Base-by-base conservation (phyloP, 139 green algal genomes). In the Chlorella sp. region DNA sequence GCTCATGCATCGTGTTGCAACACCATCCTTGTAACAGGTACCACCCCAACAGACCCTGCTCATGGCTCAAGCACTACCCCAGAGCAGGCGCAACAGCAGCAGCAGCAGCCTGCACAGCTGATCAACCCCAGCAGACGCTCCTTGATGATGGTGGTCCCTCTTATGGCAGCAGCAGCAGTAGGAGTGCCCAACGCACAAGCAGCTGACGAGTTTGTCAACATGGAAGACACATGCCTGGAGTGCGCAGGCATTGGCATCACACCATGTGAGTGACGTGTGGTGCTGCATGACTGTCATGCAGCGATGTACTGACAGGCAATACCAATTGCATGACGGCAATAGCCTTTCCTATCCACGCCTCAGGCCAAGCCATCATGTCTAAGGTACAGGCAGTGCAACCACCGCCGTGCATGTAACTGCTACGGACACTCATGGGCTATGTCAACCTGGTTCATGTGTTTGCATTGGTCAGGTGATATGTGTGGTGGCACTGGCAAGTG, bases 401-500 rank as follows among this genome's bases (percentile, higher is more conserved):
- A n/a, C n/a, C n/a, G n/a, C n/a, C n/a, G n/a, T n/a, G n/a, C n/a
- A n/a, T n/a, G n/a, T n/a, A n/a, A n/a, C n/a, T n/a, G n/a, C n/a
- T n/a, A n/a, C n/a, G n/a, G n/a, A n/a, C n/a, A n/a, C n/a, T n/a
- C n/a, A n/a, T n/a, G n/a, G n/a, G n/a, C n/a, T n/a, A n/a, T n/a
- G n/a, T n/a, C n/a, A n/a, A n/a, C n/a, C n/a, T n/a, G n/a, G n/a
- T n/a, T n/a, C n/a, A n/a, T n/a, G n/a, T n/a, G n/a, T n/a, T n/a
- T n/a, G n/a, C n/a, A n/a, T n/a, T n/a, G n/a, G n/a, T n/a, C 74
- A 92, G 87, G 87, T 80, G 95, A 99, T 87, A 97, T 99, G 95
- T 99, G 95, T 78, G 95, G 95, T 22, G 95, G 95, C 31, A 98
- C 91, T 27, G 95, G 95, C 72, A 98, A 98, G 82, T 99, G 95